These are phyloP conservation scores for Trichophyton rubrum DNA, from an alignment of 2,329 filamentous ascomycete species.

Conservation along the genomic window DNA sequence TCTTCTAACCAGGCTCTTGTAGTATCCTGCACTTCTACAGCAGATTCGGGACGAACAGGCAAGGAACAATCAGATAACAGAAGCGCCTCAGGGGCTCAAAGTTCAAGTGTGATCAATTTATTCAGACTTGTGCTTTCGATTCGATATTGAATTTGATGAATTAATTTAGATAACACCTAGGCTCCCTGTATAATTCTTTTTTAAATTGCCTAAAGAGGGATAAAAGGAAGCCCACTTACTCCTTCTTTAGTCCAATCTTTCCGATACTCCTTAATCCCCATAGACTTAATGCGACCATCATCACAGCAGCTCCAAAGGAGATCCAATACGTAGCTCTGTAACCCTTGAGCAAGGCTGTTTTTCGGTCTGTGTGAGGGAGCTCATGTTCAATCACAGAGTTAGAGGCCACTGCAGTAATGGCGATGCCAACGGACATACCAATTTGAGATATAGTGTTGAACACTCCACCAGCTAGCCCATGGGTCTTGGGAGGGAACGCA, in stretches of 20 bases:
- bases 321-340: conserved; percentile 13
- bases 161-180: neutral
- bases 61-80: conserved; percentile 12
- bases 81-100: conserved; percentile 10
- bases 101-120: neutral
- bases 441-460: conserved; percentile 49
- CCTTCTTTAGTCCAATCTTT: conserved; percentile 38
- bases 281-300: conserved; percentile 11
- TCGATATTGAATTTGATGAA: neutral
- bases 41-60: conserved; percentile 49
- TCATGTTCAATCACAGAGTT: conserved; percentile 5
- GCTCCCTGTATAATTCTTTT: neutral
- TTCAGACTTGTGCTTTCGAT: neutral
- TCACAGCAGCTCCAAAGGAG: conserved; percentile 10
- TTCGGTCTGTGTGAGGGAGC: conserved; percentile 20
- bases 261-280: conserved; percentile 25
- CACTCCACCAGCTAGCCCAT: conserved; percentile 49
- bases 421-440: conserved; percentile 42
- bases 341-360: conserved; percentile 17
- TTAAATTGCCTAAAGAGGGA: neutral
- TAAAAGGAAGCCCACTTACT: neutral
- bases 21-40: conserved; percentile 48
- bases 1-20: neutral
- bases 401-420: conserved; percentile 39
- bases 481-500: conserved; percentile 43